phyloP scores from a whole-genome alignment of 2,329 filamentous ascomycete species.

The Leptographium galeiforme region DNA sequence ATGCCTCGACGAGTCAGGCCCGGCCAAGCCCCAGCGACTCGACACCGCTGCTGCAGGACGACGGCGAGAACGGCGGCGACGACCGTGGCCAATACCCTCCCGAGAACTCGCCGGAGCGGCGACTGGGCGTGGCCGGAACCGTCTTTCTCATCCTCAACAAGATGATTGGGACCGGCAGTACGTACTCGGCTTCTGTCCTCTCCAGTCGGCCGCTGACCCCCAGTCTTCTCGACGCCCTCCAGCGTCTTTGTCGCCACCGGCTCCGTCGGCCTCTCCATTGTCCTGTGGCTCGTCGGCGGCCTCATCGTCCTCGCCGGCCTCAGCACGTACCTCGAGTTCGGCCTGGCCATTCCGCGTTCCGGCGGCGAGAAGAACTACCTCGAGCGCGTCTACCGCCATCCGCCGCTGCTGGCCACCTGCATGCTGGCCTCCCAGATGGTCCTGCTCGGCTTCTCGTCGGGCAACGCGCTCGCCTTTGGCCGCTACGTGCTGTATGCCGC shows the following conservation, averaged over 20 bases:
- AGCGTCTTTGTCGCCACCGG: conserved; percentile 40
- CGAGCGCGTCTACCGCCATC: conserved; percentile 35
- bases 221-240: conserved; percentile 39
- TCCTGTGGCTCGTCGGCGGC: conserved; percentile 39
- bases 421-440: conserved; percentile 37
- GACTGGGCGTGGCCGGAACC: conserved; percentile 21
- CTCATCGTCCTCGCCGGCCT: conserved; percentile 29
- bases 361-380: conserved; percentile 41
- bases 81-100: neutral
- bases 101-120: conserved; percentile 11
- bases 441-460: conserved; percentile 34
- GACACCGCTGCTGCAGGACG: neutral
- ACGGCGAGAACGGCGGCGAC: neutral
- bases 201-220: neutral
- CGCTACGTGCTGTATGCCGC: conserved; percentile 33
- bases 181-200: neutral
- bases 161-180: conserved; percentile 23
- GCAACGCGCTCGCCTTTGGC: conserved; percentile 36
- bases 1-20: no score
- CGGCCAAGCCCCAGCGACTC: neutral
- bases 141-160: conserved; percentile 25
- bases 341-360: conserved; percentile 27
- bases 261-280: conserved; percentile 37
- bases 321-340: conserved; percentile 29
- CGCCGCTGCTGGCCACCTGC: conserved; percentile 36